Evolutionary conservation across 495 filamentous ascomycete species (phyloP).

Genomic region (Neurospora tetraspora): DNA sequence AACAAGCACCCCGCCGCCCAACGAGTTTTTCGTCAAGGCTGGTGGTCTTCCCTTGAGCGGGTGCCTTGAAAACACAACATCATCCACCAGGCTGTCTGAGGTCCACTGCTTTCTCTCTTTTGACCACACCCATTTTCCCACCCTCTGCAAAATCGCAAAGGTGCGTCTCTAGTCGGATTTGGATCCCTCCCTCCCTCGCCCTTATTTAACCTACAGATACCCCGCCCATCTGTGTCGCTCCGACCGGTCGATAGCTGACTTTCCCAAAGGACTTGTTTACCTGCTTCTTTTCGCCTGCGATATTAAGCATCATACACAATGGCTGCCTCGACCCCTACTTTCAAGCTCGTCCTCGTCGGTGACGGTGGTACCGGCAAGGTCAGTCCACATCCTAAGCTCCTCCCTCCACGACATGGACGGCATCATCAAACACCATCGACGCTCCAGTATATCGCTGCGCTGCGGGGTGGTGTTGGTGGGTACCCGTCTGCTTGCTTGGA

Average conservation of each 20-base stretch:
- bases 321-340: slow-evolving; percentile 59
- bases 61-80: slow-evolving; percentile 26
- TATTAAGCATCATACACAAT: slow-evolving; percentile 36
- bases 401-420: neutral
- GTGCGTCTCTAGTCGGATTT: slow-evolving; percentile 11
- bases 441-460: slow-evolving; percentile 7
- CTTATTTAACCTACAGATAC: neutral
- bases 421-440: slow-evolving; percentile 6
- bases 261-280: slow-evolving; percentile 22
- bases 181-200: neutral
- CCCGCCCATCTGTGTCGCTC: neutral
- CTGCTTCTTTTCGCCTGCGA: slow-evolving; percentile 9
- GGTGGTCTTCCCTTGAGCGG: slow-evolving; percentile 15
- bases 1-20: slow-evolving; percentile 24
- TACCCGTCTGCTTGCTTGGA: neutral
- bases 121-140: slow-evolving; percentile 13
- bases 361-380: slow-evolving; percentile 99
- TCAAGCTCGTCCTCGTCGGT: slow-evolving; percentile 99
- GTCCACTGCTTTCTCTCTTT: slow-evolving; percentile 21
- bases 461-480: slow-evolving; percentile 15
- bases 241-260: neutral
- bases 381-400: slow-evolving; percentile 10
- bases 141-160: slow-evolving; percentile 9
- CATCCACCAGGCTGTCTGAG: slow-evolving; percentile 10
- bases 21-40: slow-evolving; percentile 30